A percentile compares a stretch with the other conserved stretches of the same genome.
Evolutionary conservation across 768 basidiomycete genomes (phyloP).

Genomic region (Auriscalpium microsporum): DNA sequence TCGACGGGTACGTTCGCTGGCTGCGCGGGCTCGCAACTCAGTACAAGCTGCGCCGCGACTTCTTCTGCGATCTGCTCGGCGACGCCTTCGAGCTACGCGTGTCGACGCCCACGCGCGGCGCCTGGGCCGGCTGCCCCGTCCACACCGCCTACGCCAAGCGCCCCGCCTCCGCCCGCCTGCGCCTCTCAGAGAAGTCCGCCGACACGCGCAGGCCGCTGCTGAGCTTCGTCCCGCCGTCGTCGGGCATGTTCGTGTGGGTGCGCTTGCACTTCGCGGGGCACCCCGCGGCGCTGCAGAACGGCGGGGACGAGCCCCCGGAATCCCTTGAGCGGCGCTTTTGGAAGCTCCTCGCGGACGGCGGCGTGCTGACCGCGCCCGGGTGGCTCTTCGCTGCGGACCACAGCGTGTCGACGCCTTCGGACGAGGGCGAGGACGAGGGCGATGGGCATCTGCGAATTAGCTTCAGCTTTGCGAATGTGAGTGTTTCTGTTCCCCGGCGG

Average conservation of each 20-base stretch:
- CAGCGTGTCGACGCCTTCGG: conserved; percentile 10
- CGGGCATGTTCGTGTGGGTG: conserved; percentile 84
- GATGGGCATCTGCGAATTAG: conserved; percentile 49
- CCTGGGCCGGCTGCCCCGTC: conserved; percentile 31
- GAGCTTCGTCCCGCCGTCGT: conserved; percentile 64
- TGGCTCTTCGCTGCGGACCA: conserved; percentile 35
- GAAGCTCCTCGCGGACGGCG: conserved; percentile 47
- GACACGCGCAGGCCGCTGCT: conserved; percentile 32
- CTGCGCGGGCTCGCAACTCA: conserved; percentile 56
- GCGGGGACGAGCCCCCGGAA: conserved; percentile 25
- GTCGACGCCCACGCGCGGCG: conserved; percentile 14
- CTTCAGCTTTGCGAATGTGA: conserved; percentile 47
- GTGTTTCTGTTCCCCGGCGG: conserved; percentile 6
- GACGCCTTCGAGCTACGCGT: conserved; percentile 53
- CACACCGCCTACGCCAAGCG: conserved; percentile 35
- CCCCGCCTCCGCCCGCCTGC: conserved; percentile 14
- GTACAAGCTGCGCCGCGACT: conserved; percentile 52
- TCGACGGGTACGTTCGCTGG: conserved; percentile 72
- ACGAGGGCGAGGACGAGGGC: conserved; percentile 7
- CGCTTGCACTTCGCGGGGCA: conserved; percentile 54
- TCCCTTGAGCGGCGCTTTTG: conserved; percentile 53
- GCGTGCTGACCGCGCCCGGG: conserved; percentile 61
- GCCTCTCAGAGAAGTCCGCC: conserved; percentile 31
- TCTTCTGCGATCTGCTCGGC: conserved; percentile 53
- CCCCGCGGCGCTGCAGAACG: conserved; percentile 30